A percentile compares a stretch with the other conserved stretches of the same genome.
phyloP scores from a whole-genome alignment of 352 stramenopile genomes.

The Detonula confervacea region DNA sequence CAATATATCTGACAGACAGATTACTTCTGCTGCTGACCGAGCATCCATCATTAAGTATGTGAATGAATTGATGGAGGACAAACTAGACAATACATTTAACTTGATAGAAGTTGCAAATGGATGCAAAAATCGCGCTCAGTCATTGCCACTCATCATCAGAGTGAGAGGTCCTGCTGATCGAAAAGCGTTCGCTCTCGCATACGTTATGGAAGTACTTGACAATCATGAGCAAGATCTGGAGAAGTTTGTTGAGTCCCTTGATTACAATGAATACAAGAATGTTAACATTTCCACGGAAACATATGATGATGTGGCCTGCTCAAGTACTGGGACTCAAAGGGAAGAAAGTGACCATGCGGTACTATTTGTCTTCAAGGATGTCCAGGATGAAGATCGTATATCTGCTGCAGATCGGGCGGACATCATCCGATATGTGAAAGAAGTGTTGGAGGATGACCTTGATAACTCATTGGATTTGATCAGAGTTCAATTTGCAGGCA shows the following conservation, averaged over 20 bases:
- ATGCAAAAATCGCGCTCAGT: background rate
- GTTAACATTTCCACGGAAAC: background rate
- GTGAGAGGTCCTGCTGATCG: background rate
- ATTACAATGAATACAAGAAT: background rate
- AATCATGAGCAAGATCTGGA: background rate
- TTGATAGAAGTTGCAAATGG: background rate
- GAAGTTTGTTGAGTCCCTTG: background rate
- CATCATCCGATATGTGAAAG: slow-evolving; percentile 2
- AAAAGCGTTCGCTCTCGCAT: background rate
- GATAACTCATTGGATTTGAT: background rate
- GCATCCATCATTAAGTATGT: background rate
- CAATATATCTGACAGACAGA: background rate
- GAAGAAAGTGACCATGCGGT: too few relatives aligned
- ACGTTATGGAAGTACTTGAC: background rate
- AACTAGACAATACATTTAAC: background rate
- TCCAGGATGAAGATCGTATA: too few relatives aligned
- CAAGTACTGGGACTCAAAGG: too few relatives aligned
- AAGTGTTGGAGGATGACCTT: background rate
- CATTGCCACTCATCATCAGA: background rate
- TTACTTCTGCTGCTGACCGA: background rate
- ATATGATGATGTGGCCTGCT: background rate
- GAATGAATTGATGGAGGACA: background rate
- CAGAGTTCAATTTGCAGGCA: background rate
- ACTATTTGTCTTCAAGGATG: too few relatives aligned
- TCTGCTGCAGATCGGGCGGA: too few relatives aligned